Evolutionary conservation across 129 eudicot genomes (phyloP), one percentile per base, ranked within the genome.

Genomic region (Helichrysum umbraculigerum): DNA sequence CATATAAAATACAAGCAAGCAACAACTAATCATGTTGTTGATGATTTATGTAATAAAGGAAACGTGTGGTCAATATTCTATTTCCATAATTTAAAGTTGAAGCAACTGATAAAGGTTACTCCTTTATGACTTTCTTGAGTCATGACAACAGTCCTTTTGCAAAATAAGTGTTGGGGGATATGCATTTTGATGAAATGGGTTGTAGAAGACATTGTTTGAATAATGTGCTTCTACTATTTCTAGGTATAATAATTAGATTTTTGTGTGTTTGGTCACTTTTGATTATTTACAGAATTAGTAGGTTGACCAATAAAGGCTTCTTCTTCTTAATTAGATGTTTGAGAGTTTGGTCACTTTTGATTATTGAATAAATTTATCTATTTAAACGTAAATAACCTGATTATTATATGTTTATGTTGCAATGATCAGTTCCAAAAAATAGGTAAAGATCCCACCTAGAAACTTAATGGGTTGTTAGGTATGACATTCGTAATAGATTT

Each of bases 381-480:
- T 44, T 44, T 4, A 44, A 44, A 44, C 12, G 4, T 56, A 7
- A n/a, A 56, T 6, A 56, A 7, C 62, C 62, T 6, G 62, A 56
- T 17, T n/a, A 56, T 19, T n/a, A 6, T 16, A 54, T 17, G 6
- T 3, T n/a, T 19, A 20, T 56, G 22, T 56, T 20, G 61, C 61
- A 15, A 56, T 37, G 7, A 66, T 66, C 29, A 19, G 2, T 20
- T n/a, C 3, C 20, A 5, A 11, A 69, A 44, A 25, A 6, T 35
- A 64, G 69, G 22, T 35, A 66, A 66, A 35, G 25, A 66, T 37
- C 28, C 54, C 32, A 66, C 52, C 51, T 34, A 66, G 28, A 37
- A 37, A n/a, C 51, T 34, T 66, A 12, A 66, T 34, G 71, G 30
- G 14, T 70, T 70, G 72, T 70, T 32, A 29, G 73, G 60, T 44